Evolutionary conservation across 129 eudicot species (phyloP), one percentile per base, ranked within the genome.

Genomic region (Flaveria robusta): DNA sequence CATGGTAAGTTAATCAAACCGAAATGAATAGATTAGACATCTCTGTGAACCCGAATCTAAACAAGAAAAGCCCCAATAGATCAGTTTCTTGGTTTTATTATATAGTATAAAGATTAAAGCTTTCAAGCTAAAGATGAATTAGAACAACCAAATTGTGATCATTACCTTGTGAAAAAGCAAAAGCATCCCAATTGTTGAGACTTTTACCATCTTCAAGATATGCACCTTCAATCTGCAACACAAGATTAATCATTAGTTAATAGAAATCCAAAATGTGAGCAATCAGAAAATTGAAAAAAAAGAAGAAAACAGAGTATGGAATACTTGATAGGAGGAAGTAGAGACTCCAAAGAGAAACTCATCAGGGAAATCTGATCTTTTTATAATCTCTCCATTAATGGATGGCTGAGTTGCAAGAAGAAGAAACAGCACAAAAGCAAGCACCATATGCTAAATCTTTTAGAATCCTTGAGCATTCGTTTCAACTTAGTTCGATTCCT

Each of bases 141-240:
- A 34, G n/a, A 5, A 50, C 6, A 13, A 0, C 56, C 22, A 50
- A 15, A 50, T 50, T 50, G n/a, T 2, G 20, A 68, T 22, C 2
- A 69, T 78, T 34, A 83, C 96, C 90, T 34, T 50, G 72, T 9
- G 42, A 49, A 42, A 74, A 83, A 71, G 71, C 50, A 71, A 86
- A 91, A 12, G 19, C 81, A 79, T 91, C 97, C 96, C 96, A 90
- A 62, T 85, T 81, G 79, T 80, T 82, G 13, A 84, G 79, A 27
- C 89, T 54, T 78, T 83, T 88, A 37, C 94, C 90, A 86, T 85
- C 97, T 78, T 86, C 93, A 78, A 84, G 81, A 74, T 39, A 74
- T 29, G 87, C 97, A 22, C 97, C 94, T 88, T 86, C 97, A 72
- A 91, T 84, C 94, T 91, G 64, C 16, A 74, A 47, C 34, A 59